Evolutionary conservation across 352 stramenopile genomes (phyloP).

Genomic region (Phytophthora pistaciae): DNA sequence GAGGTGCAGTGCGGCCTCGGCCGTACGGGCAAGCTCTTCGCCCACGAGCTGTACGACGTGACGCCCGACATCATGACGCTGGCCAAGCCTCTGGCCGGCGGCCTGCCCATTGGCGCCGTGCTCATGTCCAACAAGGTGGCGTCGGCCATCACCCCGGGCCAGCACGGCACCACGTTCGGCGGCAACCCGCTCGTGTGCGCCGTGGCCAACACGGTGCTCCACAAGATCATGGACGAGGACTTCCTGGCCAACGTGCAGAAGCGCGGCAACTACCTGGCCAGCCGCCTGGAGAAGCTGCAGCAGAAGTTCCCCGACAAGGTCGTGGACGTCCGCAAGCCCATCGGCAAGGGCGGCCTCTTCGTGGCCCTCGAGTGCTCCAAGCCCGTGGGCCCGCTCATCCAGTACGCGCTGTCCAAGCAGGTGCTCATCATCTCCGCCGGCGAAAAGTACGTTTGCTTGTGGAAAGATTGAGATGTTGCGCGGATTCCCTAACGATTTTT

Average conservation of each 20-base stretch:
- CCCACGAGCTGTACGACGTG: conserved; percentile 94
- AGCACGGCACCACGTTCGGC: conserved; percentile 97
- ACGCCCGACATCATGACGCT: conserved; percentile 97
- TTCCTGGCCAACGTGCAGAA: conserved; percentile 84
- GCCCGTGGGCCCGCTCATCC: conserved; percentile 65
- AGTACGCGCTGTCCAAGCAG: conserved; percentile 78
- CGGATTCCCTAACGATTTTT: not conserved
- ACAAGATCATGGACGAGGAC: conserved; percentile 70
- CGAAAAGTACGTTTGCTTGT: conserved; percentile 84
- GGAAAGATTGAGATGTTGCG: too few relatives aligned
- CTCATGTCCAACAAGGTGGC: conserved; percentile 93
- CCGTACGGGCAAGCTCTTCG: conserved; percentile 95
- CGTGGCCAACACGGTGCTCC: conserved; percentile 87
- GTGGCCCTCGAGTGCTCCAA: conserved; percentile 81
- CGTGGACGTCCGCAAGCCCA: conserved; percentile 68
- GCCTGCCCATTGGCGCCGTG: conserved; percentile 97
- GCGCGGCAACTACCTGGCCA: conserved; percentile 65
- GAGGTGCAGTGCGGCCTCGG: conserved; percentile 99
- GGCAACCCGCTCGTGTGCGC: conserved; percentile 97
- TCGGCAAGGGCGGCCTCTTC: conserved; percentile 81
- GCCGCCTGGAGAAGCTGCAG: conserved; percentile 68
- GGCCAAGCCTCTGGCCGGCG: conserved; percentile 97
- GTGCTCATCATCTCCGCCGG: conserved; percentile 87
- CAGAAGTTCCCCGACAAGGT: conserved; percentile 81
- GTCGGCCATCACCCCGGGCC: conserved; percentile 90